Evolutionary conservation across 140 eudicot species (phyloP), one percentile per base, ranked within the genome.

Genomic region (Bidens hawaiensis): DNA sequence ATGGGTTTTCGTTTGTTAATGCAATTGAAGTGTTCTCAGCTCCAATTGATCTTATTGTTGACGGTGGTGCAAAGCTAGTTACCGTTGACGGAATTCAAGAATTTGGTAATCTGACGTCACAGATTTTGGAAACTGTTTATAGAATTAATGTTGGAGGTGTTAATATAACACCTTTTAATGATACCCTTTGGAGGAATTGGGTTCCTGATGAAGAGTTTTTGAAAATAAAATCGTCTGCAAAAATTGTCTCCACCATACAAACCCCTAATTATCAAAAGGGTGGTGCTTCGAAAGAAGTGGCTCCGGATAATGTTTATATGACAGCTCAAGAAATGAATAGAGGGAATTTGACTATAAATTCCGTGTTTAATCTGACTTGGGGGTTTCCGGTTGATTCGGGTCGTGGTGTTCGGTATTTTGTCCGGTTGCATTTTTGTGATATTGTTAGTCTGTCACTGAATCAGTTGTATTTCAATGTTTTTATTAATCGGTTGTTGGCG

Each of bases 141-240:
- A 84, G 99, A 75, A 76, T 91, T 43, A 91, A 91, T 70, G 99
- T 91, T 23, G 99, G 99, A 12, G 99, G 99, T 4, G 33, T 62
- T 4, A 80, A 70, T 6, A 17, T 88, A 31, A 91, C 96, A 38
- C 85, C 96, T 60, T 91, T 85, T 53, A 91, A 91, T 73, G 99
- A 91, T 40, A 84, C 99, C 52, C 95, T 91, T 65, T 91, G 96
- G 99, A 80, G 99, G 65, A 85, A 60, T 74, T 91, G 99, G 99
- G 49, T 85, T 17, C 85, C 95, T 0, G 99, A 91, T 65, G 93
- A 82, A 45, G 89, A 88, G 25, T 91, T 68, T 62, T 72, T 91
- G n/a, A 58, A 62, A n/a, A 23, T 84, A 27, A 82, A 91, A 74
- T 78, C 91, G 13, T 76, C 98, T 72, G 96, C 96, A n/a, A 87